Conservation (phyloP, 2,329 filamentous ascomycete species). For the Ceratocystis cacaofunesta region DNA sequence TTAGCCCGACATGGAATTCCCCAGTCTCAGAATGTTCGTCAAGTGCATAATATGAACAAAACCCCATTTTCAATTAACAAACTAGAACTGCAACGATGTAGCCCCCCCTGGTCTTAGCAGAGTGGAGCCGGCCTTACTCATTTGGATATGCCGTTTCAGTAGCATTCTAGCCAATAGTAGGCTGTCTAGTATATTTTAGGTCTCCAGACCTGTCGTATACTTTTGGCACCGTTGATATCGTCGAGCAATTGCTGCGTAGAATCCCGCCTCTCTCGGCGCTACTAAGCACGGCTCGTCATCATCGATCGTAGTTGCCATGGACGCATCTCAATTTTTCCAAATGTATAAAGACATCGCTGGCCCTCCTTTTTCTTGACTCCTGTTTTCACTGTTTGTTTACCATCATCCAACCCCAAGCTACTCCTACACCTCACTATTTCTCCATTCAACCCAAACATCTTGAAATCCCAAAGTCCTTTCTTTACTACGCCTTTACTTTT, state of each 20-base stretch:
- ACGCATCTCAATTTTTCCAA: constrained; percentile 1
- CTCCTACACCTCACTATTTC: not conserved
- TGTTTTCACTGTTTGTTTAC: constrained; percentile 1
- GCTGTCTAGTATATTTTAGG: not conserved
- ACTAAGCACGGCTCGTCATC: constrained; percentile 11
- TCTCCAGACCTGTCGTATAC: not conserved
- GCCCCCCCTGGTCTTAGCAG: not conserved
- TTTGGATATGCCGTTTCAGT: not conserved
- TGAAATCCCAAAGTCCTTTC: constrained; percentile 15
- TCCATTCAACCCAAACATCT: not conserved
- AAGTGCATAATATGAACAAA: not conserved
- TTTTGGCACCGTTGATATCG: not conserved
- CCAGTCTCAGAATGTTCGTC: not conserved
- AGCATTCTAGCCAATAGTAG: not conserved
- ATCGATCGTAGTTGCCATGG: constrained; percentile 7
- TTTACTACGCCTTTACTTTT: not conserved
- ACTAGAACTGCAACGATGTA: not conserved
- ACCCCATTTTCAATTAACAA: not conserved
- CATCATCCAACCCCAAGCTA: constrained; percentile 1
- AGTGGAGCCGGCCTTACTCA: not conserved
- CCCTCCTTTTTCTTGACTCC: not conserved
- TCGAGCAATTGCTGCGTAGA: not conserved
- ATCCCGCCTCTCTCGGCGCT: constrained; percentile 6
- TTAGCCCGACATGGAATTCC: not conserved
- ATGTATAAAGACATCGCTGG: constrained; percentile 12